These are phyloP conservation scores for Umbelopsis vinacea DNA, from an alignment of 192 early-diverging fungal genomes.

Conservation along the genomic window DNA sequence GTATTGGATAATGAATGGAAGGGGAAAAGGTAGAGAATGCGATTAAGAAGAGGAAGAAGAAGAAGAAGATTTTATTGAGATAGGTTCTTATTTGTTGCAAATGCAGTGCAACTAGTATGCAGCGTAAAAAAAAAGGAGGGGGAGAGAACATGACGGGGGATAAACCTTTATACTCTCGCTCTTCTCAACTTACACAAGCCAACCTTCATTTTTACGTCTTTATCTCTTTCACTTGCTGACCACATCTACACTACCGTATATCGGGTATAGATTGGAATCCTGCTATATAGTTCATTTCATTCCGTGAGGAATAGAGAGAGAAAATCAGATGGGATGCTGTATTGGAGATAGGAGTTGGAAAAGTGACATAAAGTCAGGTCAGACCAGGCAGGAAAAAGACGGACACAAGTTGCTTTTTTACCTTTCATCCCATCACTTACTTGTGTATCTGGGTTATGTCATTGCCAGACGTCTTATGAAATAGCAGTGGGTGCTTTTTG, in stretches of 20 bases:
- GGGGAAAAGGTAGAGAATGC: background rate
- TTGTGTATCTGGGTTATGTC: no score
- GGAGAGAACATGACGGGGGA: background rate
- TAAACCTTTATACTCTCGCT: constrained; percentile 7
- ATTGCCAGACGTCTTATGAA: no score
- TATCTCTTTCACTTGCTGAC: background rate
- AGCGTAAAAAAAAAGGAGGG: background rate
- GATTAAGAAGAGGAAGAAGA: constrained; percentile 8
- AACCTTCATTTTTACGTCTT: background rate
- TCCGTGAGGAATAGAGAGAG: no score
- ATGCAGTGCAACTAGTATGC: constrained; percentile 18
- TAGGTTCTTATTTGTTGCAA: background rate
- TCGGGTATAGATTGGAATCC: constrained; percentile 13
- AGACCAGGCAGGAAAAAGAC: no score
- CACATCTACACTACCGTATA: constrained; percentile 1
- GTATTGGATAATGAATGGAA: constrained; percentile 1
- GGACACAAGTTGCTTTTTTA: no score
- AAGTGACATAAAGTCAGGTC: no score
- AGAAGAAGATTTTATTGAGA: constrained; percentile 11
- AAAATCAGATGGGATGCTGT: no score
- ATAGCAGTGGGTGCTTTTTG: no score
- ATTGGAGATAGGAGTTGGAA: no score
- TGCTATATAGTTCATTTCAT: no score
- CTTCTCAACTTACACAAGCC: background rate
- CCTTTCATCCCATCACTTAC: no score